Evolutionary conservation across 805 yeast genomes (phyloP), one percentile per base, ranked within the genome.

Genomic region (Candida tallmaniae): DNA sequence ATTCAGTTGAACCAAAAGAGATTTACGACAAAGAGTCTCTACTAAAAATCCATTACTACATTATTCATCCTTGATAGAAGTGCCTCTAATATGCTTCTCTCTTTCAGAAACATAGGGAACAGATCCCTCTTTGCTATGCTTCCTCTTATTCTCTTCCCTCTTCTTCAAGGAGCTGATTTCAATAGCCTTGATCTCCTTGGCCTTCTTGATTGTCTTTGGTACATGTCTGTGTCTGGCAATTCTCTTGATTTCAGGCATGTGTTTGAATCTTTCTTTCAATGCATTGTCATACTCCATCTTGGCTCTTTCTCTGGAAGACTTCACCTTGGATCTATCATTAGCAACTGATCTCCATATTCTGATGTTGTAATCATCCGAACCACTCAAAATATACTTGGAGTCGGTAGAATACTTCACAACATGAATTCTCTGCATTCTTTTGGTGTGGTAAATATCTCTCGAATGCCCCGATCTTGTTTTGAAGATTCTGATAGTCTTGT

Each of bases 351-450:
- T 73, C 99, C 99, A 93, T 38, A 94, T 50, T 47, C 99, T 73
- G 19, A 94, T 78, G 59, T 94, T 94, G 46, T 96, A 94, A 58
- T 93, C 99, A 59, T 93, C 98, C 2, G 96, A 85, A 13, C 97
- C 98, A 39, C 87, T 77, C 33, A 89, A 62, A 23, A 93, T 76
- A 61, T 87, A 93, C 52, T 81, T 78, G 36, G 94, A 74, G 60
- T 93, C 99, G 76, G 87, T 87, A 6, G 96, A 76, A 60, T 71
- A 94, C 44, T 80, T 79, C 26, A 82, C 86, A 37, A 83, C 74
- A 60, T 88, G 86, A 8, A 93, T 84, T 40, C 90, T 81, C 65
- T 93, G 99, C 99, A 93, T 93, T 56, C 99, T 76, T 66, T 87
- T 88, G 10, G 98, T 93, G 52, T 93, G 98, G 58, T 93, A 93